phyloP scores from a whole-genome alignment of 202 grass and related monocot genomes.

The Setaria viridis region DNA sequence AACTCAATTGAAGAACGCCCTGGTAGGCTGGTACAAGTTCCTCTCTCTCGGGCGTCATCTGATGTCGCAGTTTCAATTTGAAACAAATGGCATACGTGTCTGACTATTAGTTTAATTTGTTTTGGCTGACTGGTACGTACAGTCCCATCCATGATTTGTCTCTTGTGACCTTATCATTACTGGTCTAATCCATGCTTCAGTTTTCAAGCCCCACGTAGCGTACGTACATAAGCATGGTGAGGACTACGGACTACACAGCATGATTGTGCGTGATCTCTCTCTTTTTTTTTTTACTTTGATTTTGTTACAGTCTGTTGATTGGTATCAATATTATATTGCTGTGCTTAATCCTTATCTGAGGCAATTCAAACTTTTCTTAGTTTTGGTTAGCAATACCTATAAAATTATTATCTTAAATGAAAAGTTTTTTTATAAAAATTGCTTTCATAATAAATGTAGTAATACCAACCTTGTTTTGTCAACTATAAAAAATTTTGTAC shows the following conservation, averaged over 20 bases:
- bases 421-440: too few relatives aligned
- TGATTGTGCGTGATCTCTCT: neutral
- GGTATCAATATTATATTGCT: too few relatives aligned
- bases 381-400: too few relatives aligned
- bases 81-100: neutral
- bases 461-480: too few relatives aligned
- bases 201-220: neutral
- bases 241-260: neutral
- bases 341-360: too few relatives aligned
- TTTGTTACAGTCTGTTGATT: neutral
- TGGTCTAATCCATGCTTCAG: neutral
- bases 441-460: too few relatives aligned
- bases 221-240: neutral
- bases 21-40: neutral
- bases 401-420: too few relatives aligned
- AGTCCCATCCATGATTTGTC: neutral
- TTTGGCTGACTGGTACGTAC: neutral
- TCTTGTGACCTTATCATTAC: neutral
- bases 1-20: neutral
- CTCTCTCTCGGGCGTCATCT: neutral
- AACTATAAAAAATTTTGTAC: too few relatives aligned
- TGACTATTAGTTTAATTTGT: neutral
- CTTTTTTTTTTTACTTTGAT: neutral
- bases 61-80: neutral
- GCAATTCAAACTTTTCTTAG: too few relatives aligned